Base-by-base conservation (phyloP, 306 rosid species). In the Myrica gale region DNA sequence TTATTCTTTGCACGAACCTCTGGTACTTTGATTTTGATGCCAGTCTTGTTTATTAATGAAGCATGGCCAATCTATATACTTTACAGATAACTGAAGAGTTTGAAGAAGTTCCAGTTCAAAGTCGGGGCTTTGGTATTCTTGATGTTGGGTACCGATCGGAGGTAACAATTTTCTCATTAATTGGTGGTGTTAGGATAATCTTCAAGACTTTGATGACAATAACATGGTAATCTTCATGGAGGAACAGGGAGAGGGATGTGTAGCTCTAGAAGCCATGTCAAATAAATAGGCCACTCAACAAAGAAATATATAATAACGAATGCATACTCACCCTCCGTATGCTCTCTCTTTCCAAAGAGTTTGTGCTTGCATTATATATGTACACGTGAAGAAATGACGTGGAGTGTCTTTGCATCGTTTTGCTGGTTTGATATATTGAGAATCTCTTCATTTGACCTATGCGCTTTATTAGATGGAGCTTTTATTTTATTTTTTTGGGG, bases 71-170 rank as follows among this genome's bases (percentile, higher is more conserved):
- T 68, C 56, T 82, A 68, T 60, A 37, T 12, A 80, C 60, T 84
- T 79, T 81, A 0, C 88, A 95, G 98, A 67, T 95, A 88, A 87
- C 88, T 8, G 97, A 95, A 87, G 98, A 95, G 43, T 95, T 95
- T 72, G 96, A 95, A 85, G 97, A 95, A 84, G 83, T 92, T 82
- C 88, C 92, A 43, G 98, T 95, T 80, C 98, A 95, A 88, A 95
- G 98, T 83, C 90, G 97, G 50, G 98, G 98, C 43, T 94, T 94
- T 81, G 98, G 95, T 73, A 90, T 94, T 90, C 93, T 94, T 69
- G 98, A 94, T 79, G 97, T 94, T 32, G 97, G 98, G 65, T 94
- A 84, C 80, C 98, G 98, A 69, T 94, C 98, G 73, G 46, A 69
- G 93, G 98, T 92, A 76, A 74, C 47, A 44, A 53, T 32, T 82